Conservation (phyloP, 306 rosid genomes). For the Castanea mollissima region DNA sequence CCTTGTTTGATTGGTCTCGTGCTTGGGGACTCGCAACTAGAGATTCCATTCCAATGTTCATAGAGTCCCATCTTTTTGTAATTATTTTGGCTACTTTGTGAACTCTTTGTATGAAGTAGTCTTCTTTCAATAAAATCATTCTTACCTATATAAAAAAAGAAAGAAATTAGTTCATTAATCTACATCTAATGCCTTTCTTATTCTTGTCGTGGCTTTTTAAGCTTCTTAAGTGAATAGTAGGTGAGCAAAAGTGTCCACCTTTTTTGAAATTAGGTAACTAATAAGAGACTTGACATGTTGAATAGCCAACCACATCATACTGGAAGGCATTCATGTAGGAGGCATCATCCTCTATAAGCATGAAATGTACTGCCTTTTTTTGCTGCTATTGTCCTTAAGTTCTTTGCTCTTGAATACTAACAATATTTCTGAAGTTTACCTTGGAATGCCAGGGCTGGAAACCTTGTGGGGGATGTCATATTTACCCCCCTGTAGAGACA, state of each 20-base stretch:
- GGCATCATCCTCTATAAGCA: not conserved
- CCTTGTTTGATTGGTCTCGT: no score
- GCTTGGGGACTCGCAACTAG: no score
- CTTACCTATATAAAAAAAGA: no score
- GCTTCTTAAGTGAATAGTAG: not conserved
- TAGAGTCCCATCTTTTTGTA: no score
- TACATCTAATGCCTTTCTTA: not conserved
- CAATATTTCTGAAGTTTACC: not conserved
- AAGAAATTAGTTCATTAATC: not conserved
- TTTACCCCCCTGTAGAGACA: not conserved
- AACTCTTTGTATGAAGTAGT: no score
- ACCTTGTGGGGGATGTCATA: not conserved
- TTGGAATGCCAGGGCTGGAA: not conserved
- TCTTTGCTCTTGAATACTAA: not conserved
- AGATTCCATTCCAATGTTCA: no score
- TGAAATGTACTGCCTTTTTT: not conserved
- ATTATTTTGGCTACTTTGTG: no score
- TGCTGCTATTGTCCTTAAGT: not conserved
- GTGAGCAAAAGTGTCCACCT: not conserved
- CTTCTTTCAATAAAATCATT: no score
- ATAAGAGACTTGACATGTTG: not conserved
- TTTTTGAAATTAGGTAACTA: not conserved
- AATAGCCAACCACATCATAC: not conserved
- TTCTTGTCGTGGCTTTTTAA: not conserved
- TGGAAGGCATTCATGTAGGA: not conserved